Conservation (phyloP, 2,329 filamentous ascomycete species). For the Botryotinia globosa region DNA sequence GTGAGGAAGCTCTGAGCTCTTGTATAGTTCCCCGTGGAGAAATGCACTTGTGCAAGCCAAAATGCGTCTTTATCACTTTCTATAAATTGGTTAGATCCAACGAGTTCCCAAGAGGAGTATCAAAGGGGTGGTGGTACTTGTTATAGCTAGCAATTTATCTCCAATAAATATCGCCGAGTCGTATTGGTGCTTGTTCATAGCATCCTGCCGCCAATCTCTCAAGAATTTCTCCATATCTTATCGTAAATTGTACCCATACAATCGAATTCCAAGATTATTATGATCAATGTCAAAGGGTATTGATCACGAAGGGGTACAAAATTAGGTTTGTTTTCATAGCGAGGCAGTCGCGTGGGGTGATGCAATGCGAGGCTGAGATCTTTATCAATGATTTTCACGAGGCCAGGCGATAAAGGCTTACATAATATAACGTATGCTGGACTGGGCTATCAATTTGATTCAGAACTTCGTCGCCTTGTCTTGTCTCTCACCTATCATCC, state of each 20-base stretch:
- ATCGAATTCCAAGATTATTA: background rate
- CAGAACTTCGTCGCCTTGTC: constrained; percentile 8
- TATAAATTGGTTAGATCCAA: constrained; percentile 41
- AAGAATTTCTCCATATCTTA: constrained; percentile 84
- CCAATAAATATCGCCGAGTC: constrained; percentile 96
- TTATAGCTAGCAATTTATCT: constrained; percentile 93
- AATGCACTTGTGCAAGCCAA: constrained; percentile 98
- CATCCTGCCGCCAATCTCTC: constrained; percentile 91
- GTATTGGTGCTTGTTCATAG: constrained; percentile 92
- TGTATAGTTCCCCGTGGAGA: constrained; percentile 90
- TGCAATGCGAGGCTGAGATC: constrained; percentile 22
- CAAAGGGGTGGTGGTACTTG: constrained; percentile 56
- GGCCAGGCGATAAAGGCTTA: background rate
- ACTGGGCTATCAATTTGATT: background rate
- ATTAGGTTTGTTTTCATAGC: constrained; percentile 1
- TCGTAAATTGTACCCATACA: background rate
- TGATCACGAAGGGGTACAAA: background rate
- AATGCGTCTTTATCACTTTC: constrained; percentile 93
- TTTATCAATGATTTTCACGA: background rate
- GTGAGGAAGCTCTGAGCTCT: constrained; percentile 84
- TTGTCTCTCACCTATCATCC: background rate
- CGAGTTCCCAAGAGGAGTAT: background rate
- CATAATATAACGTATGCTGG: background rate
- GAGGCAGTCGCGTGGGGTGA: constrained; percentile 13
- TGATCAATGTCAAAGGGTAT: background rate